Conservation (phyloP, 2,329 filamentous ascomycete genomes). For the Alternaria dauci region DNA sequence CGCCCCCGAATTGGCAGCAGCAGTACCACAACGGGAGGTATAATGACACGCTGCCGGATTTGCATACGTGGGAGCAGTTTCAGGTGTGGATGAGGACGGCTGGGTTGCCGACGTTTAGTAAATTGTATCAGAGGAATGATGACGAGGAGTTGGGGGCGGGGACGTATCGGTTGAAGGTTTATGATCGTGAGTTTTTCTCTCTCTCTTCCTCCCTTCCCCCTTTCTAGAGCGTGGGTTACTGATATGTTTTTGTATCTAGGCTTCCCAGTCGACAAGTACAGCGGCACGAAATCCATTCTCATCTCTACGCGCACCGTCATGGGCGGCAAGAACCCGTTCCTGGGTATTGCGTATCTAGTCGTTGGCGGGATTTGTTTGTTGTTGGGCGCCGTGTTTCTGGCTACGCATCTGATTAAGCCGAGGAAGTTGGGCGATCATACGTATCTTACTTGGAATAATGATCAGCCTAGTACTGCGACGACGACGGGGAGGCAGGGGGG, state of each 20-base stretch:
- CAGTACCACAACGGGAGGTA: slow-evolving; percentile 75
- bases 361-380: slow-evolving; percentile 93
- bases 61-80: slow-evolving; percentile 81
- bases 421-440: slow-evolving; percentile 98
- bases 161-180: slow-evolving; percentile 78
- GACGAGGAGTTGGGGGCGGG: slow-evolving; percentile 71
- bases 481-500: slow-evolving; percentile 56
- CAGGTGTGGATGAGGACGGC: slow-evolving; percentile 99
- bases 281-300: slow-evolving; percentile 87
- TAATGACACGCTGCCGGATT: slow-evolving; percentile 71
- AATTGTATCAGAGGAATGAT: slow-evolving; percentile 87
- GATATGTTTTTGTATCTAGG: slow-evolving; percentile 59
- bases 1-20: slow-evolving; percentile 84
- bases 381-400: slow-evolving; percentile 85
- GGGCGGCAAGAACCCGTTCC: slow-evolving; percentile 93
- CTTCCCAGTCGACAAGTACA: slow-evolving; percentile 80
- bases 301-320: slow-evolving; percentile 91
- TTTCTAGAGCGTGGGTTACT: neutral
- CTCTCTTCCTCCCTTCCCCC: too few species aligned
- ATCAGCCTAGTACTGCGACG: slow-evolving; percentile 66
- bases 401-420: slow-evolving; percentile 89
- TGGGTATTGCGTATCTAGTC: slow-evolving; percentile 94
- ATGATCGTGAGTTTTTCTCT: slow-evolving; percentile 69
- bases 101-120: slow-evolving; percentile 92
- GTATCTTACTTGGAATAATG: slow-evolving; percentile 94